Evolutionary conservation across 148 eudicot species (phyloP), one percentile per base, ranked within the genome.

Genomic region (Drosera capensis): DNA sequence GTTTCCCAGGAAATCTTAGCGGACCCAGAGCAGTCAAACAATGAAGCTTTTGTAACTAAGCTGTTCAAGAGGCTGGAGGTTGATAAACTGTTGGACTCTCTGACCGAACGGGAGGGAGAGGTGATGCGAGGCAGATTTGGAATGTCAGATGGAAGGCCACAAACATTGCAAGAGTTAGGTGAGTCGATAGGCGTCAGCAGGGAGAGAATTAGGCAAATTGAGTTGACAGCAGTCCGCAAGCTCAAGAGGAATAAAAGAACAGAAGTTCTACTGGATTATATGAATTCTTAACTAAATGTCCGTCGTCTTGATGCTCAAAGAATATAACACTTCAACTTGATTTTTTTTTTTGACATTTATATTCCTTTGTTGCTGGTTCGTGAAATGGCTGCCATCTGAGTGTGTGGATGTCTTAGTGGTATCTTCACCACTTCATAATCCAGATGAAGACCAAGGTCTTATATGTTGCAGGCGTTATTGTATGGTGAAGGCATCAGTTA

Each of bases 201-300:
- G 38, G 97, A 90, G 63, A 74, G 99, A 67, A 67, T 90, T 40
- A 73, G 99, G 52, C 95, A 84, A 70, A 84, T 90, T 38, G 99
- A 90, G 63, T 48, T 77, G 0, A 64, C 75, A 55, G 95, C 87
- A n/a, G 74, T 90, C 55, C 66, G 72, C 23, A 84, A 90, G 74
- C 61, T 90, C 60, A 78, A 73, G 57, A 80, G 57, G 63, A 80
- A 78, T 69, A 75, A 68, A 71, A 80, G 74, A 73, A 71, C 68
- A 30, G 68, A 72, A 45, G 59, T 58, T 61, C 63, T 83, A 69
- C 72, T 75, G 54, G 86, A 75, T 29, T 88, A 83, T 38, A 31
- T 68, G 51, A 41, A 45, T 40, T 23, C 51, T 18, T 68, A 52
- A 62, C n/a, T n/a, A n/a, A n/a, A n/a, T n/a, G n/a, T n/a, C n/a